Conservation (phyloP, 176 grass and related monocot species). For the Poa pratensis region DNA sequence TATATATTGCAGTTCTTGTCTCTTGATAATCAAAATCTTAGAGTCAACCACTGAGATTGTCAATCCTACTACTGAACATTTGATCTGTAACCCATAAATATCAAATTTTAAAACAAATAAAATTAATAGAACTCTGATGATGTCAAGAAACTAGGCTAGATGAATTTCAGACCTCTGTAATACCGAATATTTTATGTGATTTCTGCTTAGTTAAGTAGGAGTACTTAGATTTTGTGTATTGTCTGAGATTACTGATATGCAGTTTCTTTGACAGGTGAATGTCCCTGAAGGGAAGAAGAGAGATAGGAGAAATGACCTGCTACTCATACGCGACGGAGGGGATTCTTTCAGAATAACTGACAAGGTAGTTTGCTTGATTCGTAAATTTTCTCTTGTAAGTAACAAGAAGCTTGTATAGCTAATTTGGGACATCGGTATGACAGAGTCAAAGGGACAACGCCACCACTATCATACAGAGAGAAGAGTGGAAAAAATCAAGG, state of each 20-base stretch:
- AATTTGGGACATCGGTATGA: conserved; percentile 38
- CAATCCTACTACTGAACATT: not conserved
- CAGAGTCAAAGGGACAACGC: conserved; percentile 74
- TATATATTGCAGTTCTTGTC: not conserved
- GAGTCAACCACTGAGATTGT: not conserved
- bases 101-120: not conserved
- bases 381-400: not conserved
- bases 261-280: conserved; percentile 63
- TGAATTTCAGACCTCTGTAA: not conserved
- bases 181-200: not conserved
- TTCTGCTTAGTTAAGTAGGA: conserved; percentile 5
- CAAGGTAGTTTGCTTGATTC: conserved; percentile 57
- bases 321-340: conserved; percentile 74
- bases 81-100: not conserved
- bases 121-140: not conserved
- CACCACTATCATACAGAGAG: conserved; percentile 72
- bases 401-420: not conserved
- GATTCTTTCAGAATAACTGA: conserved; percentile 79
- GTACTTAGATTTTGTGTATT: not conserved
- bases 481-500: conserved; percentile 72
- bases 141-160: not conserved
- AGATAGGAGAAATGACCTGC: conserved; percentile 71
- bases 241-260: conserved; percentile 14
- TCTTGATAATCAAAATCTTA: not conserved
- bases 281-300: conserved; percentile 78